Conservation (phyloP, 2,329 filamentous ascomycete species). For the Didymella glomerata region DNA sequence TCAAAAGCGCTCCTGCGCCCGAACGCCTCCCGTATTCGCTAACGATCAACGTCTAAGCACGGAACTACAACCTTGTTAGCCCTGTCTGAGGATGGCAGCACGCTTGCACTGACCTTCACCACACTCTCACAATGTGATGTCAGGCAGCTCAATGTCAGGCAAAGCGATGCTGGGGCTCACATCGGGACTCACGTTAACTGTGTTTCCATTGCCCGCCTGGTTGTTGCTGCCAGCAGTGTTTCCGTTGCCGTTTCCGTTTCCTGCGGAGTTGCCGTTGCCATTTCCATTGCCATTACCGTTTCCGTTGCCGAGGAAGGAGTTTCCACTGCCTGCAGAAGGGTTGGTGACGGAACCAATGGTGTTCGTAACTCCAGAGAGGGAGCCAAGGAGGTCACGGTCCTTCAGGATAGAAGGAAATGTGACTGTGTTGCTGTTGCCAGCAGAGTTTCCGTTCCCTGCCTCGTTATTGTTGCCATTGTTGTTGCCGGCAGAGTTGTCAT, state of each 20-base stretch:
- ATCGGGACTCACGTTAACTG: slow-evolving; percentile 22
- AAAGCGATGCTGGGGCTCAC: slow-evolving; percentile 14
- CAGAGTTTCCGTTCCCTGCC: background rate
- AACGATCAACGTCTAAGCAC: slow-evolving; percentile 6
- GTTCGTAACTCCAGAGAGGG: background rate
- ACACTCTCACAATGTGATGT: slow-evolving; percentile 6
- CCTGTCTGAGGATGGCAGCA: background rate
- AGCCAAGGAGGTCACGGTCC: background rate
- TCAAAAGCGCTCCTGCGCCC: background rate
- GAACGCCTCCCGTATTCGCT: slow-evolving; percentile 1
- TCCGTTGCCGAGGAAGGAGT: background rate
- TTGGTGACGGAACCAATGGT: background rate
- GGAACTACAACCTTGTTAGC: slow-evolving; percentile 5
- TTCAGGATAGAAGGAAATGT: background rate
- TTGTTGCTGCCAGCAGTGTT: slow-evolving; percentile 12
- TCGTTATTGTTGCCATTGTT: background rate
- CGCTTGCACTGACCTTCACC: slow-evolving; percentile 9
- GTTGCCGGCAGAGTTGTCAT: background rate
- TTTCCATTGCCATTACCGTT: background rate
- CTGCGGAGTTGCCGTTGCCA: background rate
- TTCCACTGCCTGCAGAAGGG: background rate
- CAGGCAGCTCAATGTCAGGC: slow-evolving; percentile 12
- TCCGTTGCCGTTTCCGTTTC: background rate
- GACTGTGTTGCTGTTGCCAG: background rate
- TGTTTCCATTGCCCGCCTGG: slow-evolving; percentile 23